phyloP scores from a whole-genome alignment of 2,329 filamentous ascomycete genomes.

The Pestalotiopsis sp. region DNA sequence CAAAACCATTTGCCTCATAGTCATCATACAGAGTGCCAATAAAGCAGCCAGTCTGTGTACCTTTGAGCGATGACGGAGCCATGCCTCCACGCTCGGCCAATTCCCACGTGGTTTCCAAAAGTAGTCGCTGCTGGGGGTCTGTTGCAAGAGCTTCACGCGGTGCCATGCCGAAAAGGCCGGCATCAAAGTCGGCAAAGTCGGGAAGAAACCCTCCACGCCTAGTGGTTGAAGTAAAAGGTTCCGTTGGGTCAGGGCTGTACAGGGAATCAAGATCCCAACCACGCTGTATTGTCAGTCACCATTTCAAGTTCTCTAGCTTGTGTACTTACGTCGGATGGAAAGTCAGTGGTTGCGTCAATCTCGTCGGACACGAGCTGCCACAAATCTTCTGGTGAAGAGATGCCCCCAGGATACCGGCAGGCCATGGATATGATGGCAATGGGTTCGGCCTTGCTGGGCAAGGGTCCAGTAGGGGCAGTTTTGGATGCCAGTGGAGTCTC shows the following conservation, averaged over 20 bases:
- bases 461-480: background rate
- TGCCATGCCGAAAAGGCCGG: slow-evolving; percentile 8
- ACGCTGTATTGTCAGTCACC: slow-evolving; percentile 7
- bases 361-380: slow-evolving; percentile 10
- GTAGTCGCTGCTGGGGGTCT: slow-evolving; percentile 8
- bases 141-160: slow-evolving; percentile 10
- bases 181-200: slow-evolving; percentile 12
- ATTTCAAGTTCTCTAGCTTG: background rate
- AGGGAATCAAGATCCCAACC: slow-evolving; percentile 7
- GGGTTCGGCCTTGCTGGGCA: background rate
- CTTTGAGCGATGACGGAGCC: slow-evolving; percentile 6
- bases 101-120: slow-evolving; percentile 14
- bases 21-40: slow-evolving; percentile 11
- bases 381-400: slow-evolving; percentile 8
- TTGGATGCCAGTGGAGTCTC: background rate
- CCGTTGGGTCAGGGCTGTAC: slow-evolving; percentile 9
- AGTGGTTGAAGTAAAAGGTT: slow-evolving; percentile 7
- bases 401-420: slow-evolving; percentile 8
- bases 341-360: slow-evolving; percentile 10
- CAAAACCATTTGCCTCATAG: slow-evolving; percentile 11
- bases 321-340: slow-evolving; percentile 10
- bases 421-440: slow-evolving; percentile 12
- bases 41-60: slow-evolving; percentile 11
- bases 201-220: slow-evolving; percentile 8
- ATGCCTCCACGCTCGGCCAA: slow-evolving; percentile 10